phyloP scores from a whole-genome alignment of 2,329 filamentous ascomycete genomes.

The Zymoseptoria tritici region DNA sequence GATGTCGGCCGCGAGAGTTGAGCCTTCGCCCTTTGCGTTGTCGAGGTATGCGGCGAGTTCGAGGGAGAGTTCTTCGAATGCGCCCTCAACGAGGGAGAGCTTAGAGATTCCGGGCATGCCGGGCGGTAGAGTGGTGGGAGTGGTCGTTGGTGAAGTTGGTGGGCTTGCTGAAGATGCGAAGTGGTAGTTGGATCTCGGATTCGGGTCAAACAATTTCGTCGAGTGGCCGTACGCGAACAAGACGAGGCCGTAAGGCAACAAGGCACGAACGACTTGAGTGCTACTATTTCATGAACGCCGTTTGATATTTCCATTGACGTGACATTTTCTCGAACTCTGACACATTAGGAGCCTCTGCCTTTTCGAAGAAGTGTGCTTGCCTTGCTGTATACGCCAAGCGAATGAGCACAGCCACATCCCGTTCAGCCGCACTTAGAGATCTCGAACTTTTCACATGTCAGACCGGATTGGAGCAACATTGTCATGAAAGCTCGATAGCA shows the following conservation, averaged over 20 bases:
- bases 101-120: constrained; percentile 54
- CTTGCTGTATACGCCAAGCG: too few species aligned
- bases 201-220: background rate
- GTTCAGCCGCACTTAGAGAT: too few species aligned
- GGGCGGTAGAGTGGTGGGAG: constrained; percentile 5
- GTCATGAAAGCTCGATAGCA: too few species aligned
- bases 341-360: background rate
- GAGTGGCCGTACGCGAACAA: background rate
- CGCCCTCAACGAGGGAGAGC: constrained; percentile 74
- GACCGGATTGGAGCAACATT: too few species aligned
- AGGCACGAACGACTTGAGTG: background rate
- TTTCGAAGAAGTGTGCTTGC: too few species aligned
- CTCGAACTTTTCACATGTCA: too few species aligned
- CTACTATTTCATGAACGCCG: too few species aligned
- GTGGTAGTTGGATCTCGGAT: background rate
- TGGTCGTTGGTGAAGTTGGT: background rate
- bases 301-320: too few species aligned
- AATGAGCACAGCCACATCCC: too few species aligned
- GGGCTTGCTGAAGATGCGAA: background rate
- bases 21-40: constrained; percentile 58
- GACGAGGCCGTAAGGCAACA: constrained; percentile 1
- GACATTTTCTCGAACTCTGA: too few species aligned
- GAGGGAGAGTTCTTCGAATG: constrained; percentile 83
- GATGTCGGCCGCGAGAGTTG: constrained; percentile 54
- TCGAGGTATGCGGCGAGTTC: constrained; percentile 95